Evolutionary conservation across 2,329 filamentous ascomycete species (phyloP).

Genomic region (Emmonsiellopsis sp.): DNA sequence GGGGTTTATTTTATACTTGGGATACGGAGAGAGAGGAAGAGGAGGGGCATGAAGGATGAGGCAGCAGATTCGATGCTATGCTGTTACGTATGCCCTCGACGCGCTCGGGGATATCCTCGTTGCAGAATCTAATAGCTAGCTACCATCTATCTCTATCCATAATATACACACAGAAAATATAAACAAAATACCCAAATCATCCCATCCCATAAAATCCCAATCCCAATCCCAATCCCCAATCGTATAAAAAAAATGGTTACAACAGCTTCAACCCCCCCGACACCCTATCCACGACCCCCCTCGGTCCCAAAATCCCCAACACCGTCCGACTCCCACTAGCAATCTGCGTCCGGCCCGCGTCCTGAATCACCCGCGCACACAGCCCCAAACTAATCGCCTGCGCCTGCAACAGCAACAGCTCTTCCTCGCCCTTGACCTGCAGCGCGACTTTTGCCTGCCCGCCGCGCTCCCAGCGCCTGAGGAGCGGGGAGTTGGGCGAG

Average conservation of each 20-base stretch:
- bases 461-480: slow-evolving; percentile 72
- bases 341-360: slow-evolving; percentile 96
- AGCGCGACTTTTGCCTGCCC: slow-evolving; percentile 93
- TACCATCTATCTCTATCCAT: too few relatives aligned
- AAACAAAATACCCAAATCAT: too few relatives aligned
- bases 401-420: slow-evolving; percentile 63
- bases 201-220: not conserved
- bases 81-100: too few relatives aligned
- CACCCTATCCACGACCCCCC: slow-evolving; percentile 69
- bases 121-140: too few relatives aligned
- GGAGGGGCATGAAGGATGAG: too few relatives aligned
- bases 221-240: not conserved
- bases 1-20: not conserved
- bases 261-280: slow-evolving; percentile 78
- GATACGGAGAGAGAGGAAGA: too few relatives aligned
- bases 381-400: slow-evolving; percentile 75
- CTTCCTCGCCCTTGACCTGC: slow-evolving; percentile 78
- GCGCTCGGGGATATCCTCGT: too few relatives aligned
- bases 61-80: too few relatives aligned
- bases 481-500: slow-evolving; percentile 48
- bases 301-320: slow-evolving; percentile 72
- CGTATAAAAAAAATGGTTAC: slow-evolving; percentile 32
- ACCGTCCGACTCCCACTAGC: slow-evolving; percentile 87
- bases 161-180: too few relatives aligned
- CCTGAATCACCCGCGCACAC: slow-evolving; percentile 80